phyloP scores from a whole-genome alignment of 306 rosid genomes.

The Gillenia trifoliata region DNA sequence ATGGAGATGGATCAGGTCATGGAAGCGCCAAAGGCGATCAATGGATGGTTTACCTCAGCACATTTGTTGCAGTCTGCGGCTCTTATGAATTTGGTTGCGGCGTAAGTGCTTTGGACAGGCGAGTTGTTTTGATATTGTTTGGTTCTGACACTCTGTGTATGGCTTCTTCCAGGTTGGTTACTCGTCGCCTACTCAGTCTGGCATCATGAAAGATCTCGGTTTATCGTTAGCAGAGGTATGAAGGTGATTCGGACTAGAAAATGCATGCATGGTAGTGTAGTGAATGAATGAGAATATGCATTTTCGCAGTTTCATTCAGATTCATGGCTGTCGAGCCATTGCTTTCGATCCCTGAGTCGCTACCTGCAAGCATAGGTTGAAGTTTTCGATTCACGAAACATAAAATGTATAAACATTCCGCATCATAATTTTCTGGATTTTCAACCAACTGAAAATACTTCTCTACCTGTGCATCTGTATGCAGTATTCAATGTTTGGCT shows the following conservation, averaged over 20 bases:
- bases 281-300: too few species aligned
- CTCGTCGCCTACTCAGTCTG: slow-evolving; percentile 83
- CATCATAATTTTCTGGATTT: background rate
- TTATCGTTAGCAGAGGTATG: slow-evolving; percentile 68
- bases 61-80: slow-evolving; percentile 81
- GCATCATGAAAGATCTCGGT: slow-evolving; percentile 54
- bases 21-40: slow-evolving; percentile 19
- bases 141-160: slow-evolving; percentile 6
- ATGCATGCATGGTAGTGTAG: background rate
- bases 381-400: background rate
- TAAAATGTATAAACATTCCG: background rate
- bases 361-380: background rate
- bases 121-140: background rate
- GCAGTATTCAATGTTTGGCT: slow-evolving; percentile 88
- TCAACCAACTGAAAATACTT: background rate
- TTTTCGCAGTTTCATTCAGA: too few species aligned
- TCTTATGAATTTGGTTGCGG: slow-evolving; percentile 82
- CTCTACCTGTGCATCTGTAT: background rate
- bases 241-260: background rate
- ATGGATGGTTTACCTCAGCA: slow-evolving; percentile 86
- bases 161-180: slow-evolving; percentile 65
- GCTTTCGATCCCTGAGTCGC: too few species aligned
- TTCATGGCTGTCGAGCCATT: too few species aligned
- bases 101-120: slow-evolving; percentile 35
- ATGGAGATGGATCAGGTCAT: slow-evolving; percentile 25